A percentile compares a stretch with the other conserved stretches of the same genome.
These are phyloP conservation scores for Amylocystis lapponica DNA, from an alignment of 768 basidiomycete genomes.

Conservation along the genomic window DNA sequence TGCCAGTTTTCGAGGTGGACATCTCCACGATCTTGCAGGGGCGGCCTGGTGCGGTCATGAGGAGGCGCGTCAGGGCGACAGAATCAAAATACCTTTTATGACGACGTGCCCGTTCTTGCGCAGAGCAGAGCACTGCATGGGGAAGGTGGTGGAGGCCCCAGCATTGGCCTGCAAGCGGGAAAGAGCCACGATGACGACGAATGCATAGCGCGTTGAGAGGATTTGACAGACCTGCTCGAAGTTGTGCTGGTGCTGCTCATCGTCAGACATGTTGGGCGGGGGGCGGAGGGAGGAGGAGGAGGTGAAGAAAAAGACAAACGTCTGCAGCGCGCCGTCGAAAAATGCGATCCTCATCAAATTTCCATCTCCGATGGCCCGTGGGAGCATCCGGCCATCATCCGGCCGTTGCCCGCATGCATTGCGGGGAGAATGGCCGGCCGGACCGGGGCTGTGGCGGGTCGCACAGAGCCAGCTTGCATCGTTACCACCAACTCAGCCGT, in stretches of 20 bases:
- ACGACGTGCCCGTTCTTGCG: constrained; percentile 91
- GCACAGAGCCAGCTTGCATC: constrained; percentile 1
- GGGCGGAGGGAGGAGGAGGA: constrained; percentile 18
- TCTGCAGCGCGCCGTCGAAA: constrained; percentile 6
- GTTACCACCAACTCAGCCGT: background rate
- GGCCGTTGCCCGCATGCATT: constrained; percentile 3
- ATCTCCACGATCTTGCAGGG: constrained; percentile 99
- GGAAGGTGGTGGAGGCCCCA: constrained; percentile 74
- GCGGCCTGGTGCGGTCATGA: constrained; percentile 42
- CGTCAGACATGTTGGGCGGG: constrained; percentile 70
- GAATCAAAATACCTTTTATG: constrained; percentile 64
- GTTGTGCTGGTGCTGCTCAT: constrained; percentile 79
- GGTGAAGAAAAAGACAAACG: constrained; percentile 1
- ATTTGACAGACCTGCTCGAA: constrained; percentile 63
- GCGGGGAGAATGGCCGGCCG: too few relatives aligned
- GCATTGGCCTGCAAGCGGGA: constrained; percentile 47
- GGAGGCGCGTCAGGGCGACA: background rate
- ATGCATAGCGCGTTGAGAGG: constrained; percentile 1
- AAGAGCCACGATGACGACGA: background rate
- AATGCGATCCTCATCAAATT: constrained; percentile 21
- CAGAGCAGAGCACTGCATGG: constrained; percentile 96
- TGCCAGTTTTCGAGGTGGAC: constrained; percentile 99
- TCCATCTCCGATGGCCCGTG: constrained; percentile 36
- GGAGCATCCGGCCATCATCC: constrained; percentile 21
- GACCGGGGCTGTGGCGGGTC: background rate